Conservation (phyloP, 805 yeast genomes). For the Lipomyces starkeyi region DNA sequence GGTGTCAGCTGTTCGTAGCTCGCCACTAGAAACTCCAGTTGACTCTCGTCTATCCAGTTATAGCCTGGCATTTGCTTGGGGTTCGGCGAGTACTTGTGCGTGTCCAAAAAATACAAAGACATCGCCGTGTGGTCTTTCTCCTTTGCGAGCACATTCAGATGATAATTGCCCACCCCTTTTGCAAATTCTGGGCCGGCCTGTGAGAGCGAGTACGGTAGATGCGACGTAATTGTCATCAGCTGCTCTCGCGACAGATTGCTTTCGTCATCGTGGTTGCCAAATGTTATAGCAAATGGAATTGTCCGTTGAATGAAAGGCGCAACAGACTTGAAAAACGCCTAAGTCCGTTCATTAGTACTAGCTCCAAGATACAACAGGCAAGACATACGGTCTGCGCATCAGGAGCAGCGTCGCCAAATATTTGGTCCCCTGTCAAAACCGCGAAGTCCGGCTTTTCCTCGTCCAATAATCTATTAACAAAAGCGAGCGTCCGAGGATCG, state of each 20-base stretch:
- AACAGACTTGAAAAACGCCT: constrained; percentile 71
- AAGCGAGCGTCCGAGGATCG: constrained; percentile 69
- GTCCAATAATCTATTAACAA: constrained; percentile 68
- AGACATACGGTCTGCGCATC: constrained; percentile 71
- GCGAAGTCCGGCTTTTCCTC: constrained; percentile 83
- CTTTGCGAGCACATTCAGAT: constrained; percentile 57
- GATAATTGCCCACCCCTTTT: constrained; percentile 85
- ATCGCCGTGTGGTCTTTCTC: constrained; percentile 53
- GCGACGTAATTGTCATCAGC: constrained; percentile 60
- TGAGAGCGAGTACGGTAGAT: constrained; percentile 73
- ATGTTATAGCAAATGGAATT: constrained; percentile 82
- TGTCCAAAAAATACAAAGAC: constrained; percentile 77
- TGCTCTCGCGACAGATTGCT: constrained; percentile 67
- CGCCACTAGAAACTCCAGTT: constrained; percentile 61
- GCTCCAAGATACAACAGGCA: background rate
- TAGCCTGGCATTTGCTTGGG: constrained; percentile 67
- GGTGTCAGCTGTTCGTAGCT: constrained; percentile 45
- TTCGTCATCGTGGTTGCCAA: constrained; percentile 96
- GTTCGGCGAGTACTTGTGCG: constrained; percentile 73
- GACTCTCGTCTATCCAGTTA: constrained; percentile 80
- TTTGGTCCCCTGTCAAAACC: constrained; percentile 89
- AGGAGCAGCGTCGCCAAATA: constrained; percentile 78
- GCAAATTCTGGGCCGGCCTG: constrained; percentile 67
- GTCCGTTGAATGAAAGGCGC: constrained; percentile 67
- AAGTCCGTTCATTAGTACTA: background rate